phyloP scores from a whole-genome alignment of 768 basidiomycete species.

The Lactifluus subvellereus region DNA sequence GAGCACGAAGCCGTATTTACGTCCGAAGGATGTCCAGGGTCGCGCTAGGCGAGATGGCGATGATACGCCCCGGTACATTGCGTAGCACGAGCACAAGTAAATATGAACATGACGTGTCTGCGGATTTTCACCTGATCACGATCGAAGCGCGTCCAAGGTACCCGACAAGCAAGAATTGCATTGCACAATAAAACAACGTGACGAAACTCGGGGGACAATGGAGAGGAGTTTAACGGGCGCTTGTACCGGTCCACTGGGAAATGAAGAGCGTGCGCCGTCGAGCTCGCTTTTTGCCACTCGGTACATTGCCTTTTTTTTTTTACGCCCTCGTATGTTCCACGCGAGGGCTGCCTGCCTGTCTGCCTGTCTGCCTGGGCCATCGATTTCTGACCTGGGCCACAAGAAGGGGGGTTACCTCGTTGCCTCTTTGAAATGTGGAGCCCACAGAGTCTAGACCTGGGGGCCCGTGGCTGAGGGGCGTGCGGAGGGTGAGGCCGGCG shows the following conservation, averaged over 20 bases:
- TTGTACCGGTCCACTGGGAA: neutral
- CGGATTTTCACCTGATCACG: neutral
- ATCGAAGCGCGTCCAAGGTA: slow-evolving; percentile 7
- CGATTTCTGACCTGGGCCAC: neutral
- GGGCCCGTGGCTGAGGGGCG: neutral
- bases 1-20: neutral
- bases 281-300: neutral
- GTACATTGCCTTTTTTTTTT: neutral
- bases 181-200: neutral
- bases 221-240: neutral
- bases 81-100: neutral
- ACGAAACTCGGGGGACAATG: neutral
- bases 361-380: neutral
- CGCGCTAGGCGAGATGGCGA: slow-evolving; percentile 1
- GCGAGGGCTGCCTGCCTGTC: neutral
- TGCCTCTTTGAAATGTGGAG: slow-evolving; percentile 1
- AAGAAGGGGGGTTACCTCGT: neutral
- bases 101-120: slow-evolving; percentile 1
- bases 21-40: neutral
- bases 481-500: neutral
- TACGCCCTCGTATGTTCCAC: neutral
- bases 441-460: slow-evolving; percentile 6
- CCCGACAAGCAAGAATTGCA: neutral
- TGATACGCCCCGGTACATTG: neutral
- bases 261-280: slow-evolving; percentile 1